Conservation (phyloP, 306 rosid species). For the Psophocarpus tetragonolobus region DNA sequence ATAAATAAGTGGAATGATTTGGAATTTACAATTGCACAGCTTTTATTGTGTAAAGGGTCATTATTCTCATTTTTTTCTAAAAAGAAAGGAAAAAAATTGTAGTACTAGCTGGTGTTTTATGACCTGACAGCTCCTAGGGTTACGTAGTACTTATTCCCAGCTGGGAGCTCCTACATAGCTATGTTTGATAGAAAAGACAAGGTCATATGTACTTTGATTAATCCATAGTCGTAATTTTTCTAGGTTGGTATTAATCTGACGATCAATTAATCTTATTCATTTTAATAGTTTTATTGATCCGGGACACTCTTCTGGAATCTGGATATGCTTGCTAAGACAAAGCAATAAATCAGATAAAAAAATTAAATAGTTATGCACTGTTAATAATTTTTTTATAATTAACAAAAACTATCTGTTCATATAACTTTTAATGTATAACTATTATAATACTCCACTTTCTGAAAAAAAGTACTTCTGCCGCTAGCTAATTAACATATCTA, state of each 20-base stretch:
- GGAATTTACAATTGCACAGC: slow-evolving; percentile 4
- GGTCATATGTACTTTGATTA: background rate
- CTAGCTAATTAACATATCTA: background rate
- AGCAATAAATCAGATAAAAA: background rate
- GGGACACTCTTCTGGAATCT: background rate
- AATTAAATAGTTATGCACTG: too few relatives aligned
- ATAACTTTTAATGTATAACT: too few relatives aligned
- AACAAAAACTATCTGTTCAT: too few relatives aligned
- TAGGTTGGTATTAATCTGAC: background rate
- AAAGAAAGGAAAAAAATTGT: background rate
- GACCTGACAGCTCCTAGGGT: slow-evolving; percentile 26
- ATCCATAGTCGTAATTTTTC: background rate
- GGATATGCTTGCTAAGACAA: background rate
- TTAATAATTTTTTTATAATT: too few relatives aligned
- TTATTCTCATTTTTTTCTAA: slow-evolving; percentile 13
- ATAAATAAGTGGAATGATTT: too few relatives aligned
- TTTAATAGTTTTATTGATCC: background rate
- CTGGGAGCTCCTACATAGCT: background rate
- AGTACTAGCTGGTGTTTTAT: background rate
- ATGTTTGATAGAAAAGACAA: slow-evolving; percentile 18
- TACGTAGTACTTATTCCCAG: slow-evolving; percentile 2
- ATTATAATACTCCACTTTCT: too few relatives aligned
- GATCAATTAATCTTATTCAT: background rate
- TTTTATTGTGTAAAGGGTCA: slow-evolving; percentile 25
- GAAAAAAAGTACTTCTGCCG: too few relatives aligned